A percentile compares a stretch with the other conserved stretches of the same genome.
These are phyloP conservation scores for Eimeria mitis DNA, from an alignment of 169 alveolate species.

Conservation along the genomic window DNA sequence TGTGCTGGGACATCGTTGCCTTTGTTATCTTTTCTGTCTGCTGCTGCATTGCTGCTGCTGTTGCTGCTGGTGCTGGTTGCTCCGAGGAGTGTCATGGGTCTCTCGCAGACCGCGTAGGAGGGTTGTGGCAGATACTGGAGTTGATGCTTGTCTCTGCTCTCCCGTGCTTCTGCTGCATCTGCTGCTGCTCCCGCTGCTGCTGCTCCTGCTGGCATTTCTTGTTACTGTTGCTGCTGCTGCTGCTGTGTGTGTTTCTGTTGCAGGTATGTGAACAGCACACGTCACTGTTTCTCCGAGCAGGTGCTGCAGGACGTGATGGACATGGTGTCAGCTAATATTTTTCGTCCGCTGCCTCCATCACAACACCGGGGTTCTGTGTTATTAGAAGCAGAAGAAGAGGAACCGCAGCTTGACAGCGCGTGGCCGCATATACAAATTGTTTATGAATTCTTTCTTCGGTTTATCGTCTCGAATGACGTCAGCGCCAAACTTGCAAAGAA, in stretches of 20 bases:
- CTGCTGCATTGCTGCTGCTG: too few relatives aligned
- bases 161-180: too few relatives aligned
- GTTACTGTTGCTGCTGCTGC: neutral
- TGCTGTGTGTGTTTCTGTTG: neutral
- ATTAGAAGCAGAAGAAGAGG: conserved; percentile 91
- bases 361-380: conserved; percentile 55
- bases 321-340: conserved; percentile 90
- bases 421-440: conserved; percentile 93
- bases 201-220: too few relatives aligned
- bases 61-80: too few relatives aligned
- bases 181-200: too few relatives aligned
- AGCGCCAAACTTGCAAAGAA: conserved; percentile 92
- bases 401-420: conserved; percentile 90
- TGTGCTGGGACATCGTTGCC: conserved; percentile 12
- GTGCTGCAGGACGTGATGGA: conserved; percentile 90
- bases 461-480: conserved; percentile 92
- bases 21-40: too few relatives aligned
- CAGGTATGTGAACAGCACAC: conserved; percentile 87
- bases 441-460: conserved; percentile 93
- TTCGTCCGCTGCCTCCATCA: conserved; percentile 86
- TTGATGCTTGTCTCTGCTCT: too few relatives aligned
- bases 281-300: conserved; percentile 89
- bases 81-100: too few relatives aligned
- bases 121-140: conserved; percentile 8
- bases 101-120: too few relatives aligned